Evolutionary conservation across 2,329 filamentous ascomycete species (phyloP).

Genomic region (Colletotrichum viniferum): DNA sequence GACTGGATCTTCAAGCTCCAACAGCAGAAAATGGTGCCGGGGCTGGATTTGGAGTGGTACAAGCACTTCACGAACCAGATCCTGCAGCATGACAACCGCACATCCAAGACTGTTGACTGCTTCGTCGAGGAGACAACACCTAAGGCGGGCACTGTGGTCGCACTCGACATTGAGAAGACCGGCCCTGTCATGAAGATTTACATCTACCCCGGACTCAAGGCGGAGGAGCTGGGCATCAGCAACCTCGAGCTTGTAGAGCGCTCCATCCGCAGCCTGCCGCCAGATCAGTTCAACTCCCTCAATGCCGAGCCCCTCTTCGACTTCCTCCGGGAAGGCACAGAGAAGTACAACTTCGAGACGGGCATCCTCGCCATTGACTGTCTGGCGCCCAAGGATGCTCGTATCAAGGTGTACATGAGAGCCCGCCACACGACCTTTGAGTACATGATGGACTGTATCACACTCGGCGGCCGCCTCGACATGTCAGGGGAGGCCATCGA

Average conservation of each 20-base stretch:
- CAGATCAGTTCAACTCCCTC: background rate
- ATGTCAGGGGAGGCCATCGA: conserved; percentile 13
- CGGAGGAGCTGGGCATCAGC: conserved; percentile 12
- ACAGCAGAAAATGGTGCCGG: conserved; percentile 5
- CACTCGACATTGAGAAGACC: conserved; percentile 17
- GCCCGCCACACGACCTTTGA: conserved; percentile 10
- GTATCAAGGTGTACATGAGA: conserved; percentile 15
- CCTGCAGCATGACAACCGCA: background rate
- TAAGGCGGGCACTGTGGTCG: conserved; percentile 10
- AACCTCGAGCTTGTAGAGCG: conserved; percentile 13
- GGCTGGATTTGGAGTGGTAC: conserved; percentile 15
- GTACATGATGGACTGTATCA: conserved; percentile 20
- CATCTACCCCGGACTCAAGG: conserved; percentile 15
- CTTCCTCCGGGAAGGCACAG: conserved; percentile 4
- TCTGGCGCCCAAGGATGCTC: background rate
- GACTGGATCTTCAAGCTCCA: conserved; percentile 16
- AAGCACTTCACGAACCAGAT: conserved; percentile 14
- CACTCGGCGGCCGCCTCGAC: conserved; percentile 9
- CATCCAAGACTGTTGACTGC: conserved; percentile 2
- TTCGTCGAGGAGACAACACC: conserved; percentile 15
- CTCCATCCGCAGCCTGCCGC: conserved; percentile 4
- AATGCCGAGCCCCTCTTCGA: background rate
- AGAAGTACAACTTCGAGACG: conserved; percentile 14
- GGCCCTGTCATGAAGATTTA: conserved; percentile 19
- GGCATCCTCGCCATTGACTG: conserved; percentile 17